Conservation (phyloP, 2,329 filamentous ascomycete species). For the Fusarium pseudocircinatum region DNA sequence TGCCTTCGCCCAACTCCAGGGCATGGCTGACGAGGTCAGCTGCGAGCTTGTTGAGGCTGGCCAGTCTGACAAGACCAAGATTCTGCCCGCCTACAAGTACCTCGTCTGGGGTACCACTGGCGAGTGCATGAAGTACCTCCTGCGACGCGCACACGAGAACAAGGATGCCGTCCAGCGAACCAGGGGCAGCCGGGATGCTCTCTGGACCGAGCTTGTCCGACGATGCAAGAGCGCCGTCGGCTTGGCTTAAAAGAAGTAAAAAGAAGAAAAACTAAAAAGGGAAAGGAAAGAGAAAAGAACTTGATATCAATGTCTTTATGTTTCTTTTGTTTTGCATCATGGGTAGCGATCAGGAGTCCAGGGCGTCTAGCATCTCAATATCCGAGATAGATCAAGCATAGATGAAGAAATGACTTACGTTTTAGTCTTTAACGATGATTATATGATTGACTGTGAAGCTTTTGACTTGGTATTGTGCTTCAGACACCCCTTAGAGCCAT, state of each 20-base stretch:
- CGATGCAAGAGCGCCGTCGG: constrained; percentile 59
- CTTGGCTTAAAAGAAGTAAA: constrained; percentile 40
- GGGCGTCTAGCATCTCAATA: constrained; percentile 39
- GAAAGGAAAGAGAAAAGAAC: constrained; percentile 23
- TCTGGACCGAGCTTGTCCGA: constrained; percentile 69
- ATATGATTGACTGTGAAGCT: constrained; percentile 1
- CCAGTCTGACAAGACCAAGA: constrained; percentile 42
- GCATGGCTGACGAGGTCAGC: constrained; percentile 95
- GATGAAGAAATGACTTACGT: constrained; percentile 44
- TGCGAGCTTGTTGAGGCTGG: constrained; percentile 63
- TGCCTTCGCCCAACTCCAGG: constrained; percentile 77
- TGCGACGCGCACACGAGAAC: constrained; percentile 73
- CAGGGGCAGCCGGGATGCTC: constrained; percentile 67
- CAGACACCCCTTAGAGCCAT: constrained; percentile 71
- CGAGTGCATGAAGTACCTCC: constrained; percentile 88
- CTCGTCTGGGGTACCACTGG: constrained; percentile 75
- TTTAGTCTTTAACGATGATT: constrained; percentile 22
- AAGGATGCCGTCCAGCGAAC: constrained; percentile 74
- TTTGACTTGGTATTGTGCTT: constrained; percentile 9
- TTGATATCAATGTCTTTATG: constrained; percentile 37
- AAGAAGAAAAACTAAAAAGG: not conserved
- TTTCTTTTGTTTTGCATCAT: constrained; percentile 42
- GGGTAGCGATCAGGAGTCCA: constrained; percentile 44
- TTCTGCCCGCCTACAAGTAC: constrained; percentile 74
- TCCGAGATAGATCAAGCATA: constrained; percentile 41